phyloP scores from a whole-genome alignment of 2,329 filamentous ascomycete species.

The Xylaria sp. region DNA sequence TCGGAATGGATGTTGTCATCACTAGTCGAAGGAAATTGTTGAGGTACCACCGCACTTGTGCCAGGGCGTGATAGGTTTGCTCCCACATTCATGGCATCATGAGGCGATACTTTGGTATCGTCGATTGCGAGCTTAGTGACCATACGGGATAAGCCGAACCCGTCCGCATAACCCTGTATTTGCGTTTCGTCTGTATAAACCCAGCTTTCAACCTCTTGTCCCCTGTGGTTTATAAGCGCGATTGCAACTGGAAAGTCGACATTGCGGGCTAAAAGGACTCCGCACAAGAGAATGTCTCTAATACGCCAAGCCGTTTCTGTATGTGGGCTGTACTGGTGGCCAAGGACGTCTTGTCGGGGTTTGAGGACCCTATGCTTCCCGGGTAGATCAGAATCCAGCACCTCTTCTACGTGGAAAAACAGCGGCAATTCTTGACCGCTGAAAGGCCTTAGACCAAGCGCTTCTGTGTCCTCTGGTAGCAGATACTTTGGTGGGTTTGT shows the following conservation, averaged over 20 bases:
- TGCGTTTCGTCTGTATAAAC: slow-evolving; percentile 27
- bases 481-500: slow-evolving; percentile 50
- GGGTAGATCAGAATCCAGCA: slow-evolving; percentile 13
- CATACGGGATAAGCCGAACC: slow-evolving; percentile 27
- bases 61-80: neutral
- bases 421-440: slow-evolving; percentile 32
- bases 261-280: slow-evolving; percentile 50
- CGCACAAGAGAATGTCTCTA: slow-evolving; percentile 53
- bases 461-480: slow-evolving; percentile 50
- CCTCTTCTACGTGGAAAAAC: slow-evolving; percentile 31
- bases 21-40: slow-evolving; percentile 6
- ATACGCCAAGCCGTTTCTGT: slow-evolving; percentile 50
- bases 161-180: slow-evolving; percentile 16
- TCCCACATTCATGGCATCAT: slow-evolving; percentile 8
- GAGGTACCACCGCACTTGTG: neutral
- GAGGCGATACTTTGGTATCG: slow-evolving; percentile 12
- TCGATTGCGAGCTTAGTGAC: slow-evolving; percentile 29
- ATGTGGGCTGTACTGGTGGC: slow-evolving; percentile 36
- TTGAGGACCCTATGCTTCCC: slow-evolving; percentile 46
- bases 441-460: slow-evolving; percentile 35
- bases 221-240: slow-evolving; percentile 19
- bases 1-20: neutral
- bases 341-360: slow-evolving; percentile 40
- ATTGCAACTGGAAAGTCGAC: slow-evolving; percentile 43
- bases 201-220: slow-evolving; percentile 31